Evolutionary conservation across 148 eudicot species (phyloP), one percentile per base, ranked within the genome.

Genomic region (Fagopyrum tataricum): DNA sequence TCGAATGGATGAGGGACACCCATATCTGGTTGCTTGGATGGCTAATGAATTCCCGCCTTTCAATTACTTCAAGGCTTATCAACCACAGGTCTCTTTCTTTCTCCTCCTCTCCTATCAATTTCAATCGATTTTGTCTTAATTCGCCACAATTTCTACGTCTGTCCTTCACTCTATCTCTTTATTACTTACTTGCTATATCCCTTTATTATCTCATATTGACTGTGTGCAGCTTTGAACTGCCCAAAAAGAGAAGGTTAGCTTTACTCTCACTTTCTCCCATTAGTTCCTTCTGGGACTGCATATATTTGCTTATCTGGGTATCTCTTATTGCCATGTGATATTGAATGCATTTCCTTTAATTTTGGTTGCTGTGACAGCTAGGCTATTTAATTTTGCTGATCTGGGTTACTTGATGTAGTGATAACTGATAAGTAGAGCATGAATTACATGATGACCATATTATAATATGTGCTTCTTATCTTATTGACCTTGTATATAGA

Each of bases 1-100:
- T 18, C 84, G 90, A 31, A 31, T 90, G 96, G 90, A 80, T 76
- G 83, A 84, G 80, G 78, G 47, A 53, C 75, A 43, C 78, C 81
- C 44, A 13, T 78, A 83, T 70, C 75, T 66, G 44, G 56, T 69
- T 74, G 44, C 43, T 53, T 44, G 79, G 92, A 88, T 88, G 78
- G 79, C 81, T 78, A 79, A 78, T 73, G 46, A 88, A 76, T 87
- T 44, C 84, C 72, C 80, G 86, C 96, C 92, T 82, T 83, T 85
- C 86, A 86, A 86, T 78, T 66, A 78, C 67, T 68, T 78, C 81
- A 68, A 31, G 53, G 71, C 66, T 77, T 64, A 64, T 79, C 75
- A 82, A 76, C 81, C 77, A 61, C 70, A 77, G 75, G 75, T 70
- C 44, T 70, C 75, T 70, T 73, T 82, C 68, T 72, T 62, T 53